A percentile compares a stretch with the other conserved stretches of the same genome.
phyloP scores from a whole-genome alignment of 2,329 filamentous ascomycete genomes.

The Talaromyces sp. region DNA sequence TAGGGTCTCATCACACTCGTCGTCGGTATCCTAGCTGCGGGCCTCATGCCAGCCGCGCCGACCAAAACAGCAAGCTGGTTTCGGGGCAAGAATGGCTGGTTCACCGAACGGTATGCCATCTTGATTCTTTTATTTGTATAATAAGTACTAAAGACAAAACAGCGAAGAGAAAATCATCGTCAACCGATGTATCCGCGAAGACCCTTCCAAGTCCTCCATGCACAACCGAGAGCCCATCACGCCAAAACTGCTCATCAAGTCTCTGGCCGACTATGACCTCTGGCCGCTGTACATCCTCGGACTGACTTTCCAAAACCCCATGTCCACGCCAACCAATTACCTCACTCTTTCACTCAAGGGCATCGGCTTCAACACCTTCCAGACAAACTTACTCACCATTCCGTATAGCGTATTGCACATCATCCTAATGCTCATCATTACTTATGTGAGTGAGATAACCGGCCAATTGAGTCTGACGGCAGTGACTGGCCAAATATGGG shows the following conservation, averaged over 20 bases:
- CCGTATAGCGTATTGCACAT: slow-evolving; percentile 55
- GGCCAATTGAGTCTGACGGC: slow-evolving; percentile 48
- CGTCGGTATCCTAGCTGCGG: slow-evolving; percentile 22
- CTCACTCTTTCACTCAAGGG: slow-evolving; percentile 42
- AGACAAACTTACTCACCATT: slow-evolving; percentile 60
- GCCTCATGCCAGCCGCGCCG: slow-evolving; percentile 35
- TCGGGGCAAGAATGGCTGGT: slow-evolving; percentile 38
- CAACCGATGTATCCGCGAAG: slow-evolving; percentile 52
- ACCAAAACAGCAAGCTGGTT: slow-evolving; percentile 32
- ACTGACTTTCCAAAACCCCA: slow-evolving; percentile 37
- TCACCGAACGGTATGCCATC: slow-evolving; percentile 9
- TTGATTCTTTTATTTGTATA: not conserved
- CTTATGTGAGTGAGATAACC: slow-evolving; percentile 28
- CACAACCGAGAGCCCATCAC: slow-evolving; percentile 50
- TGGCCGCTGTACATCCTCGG: slow-evolving; percentile 33
- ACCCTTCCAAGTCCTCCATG: slow-evolving; percentile 53
- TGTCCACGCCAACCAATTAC: slow-evolving; percentile 28
- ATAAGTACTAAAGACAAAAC: not conserved
- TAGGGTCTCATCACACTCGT: slow-evolving; percentile 7
- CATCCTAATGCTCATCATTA: slow-evolving; percentile 31
- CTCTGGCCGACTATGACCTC: slow-evolving; percentile 49
- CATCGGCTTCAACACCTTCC: slow-evolving; percentile 54
- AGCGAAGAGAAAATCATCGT: slow-evolving; percentile 61
- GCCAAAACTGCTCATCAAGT: slow-evolving; percentile 42
- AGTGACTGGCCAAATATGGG: slow-evolving; percentile 49